Percentiles rank a stretch among this genome's conserved stretches.
Conservation (phyloP, 2,329 filamentous ascomycete genomes). For the Ceratocystis huliohia region DNA sequence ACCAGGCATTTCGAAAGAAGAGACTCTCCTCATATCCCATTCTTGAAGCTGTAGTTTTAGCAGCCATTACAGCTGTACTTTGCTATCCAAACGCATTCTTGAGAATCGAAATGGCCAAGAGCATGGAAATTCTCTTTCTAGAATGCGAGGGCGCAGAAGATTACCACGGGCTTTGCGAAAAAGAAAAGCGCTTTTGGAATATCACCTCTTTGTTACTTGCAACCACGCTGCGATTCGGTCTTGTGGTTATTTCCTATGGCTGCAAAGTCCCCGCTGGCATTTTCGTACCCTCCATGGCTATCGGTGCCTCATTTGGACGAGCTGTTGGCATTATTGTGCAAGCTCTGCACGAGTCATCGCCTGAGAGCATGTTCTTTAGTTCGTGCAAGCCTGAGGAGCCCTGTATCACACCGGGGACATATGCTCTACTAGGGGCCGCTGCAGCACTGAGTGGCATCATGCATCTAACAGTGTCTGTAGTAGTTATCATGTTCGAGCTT, state of each 20-base stretch:
- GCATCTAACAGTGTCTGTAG: slow-evolving; percentile 93
- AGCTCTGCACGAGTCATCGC: slow-evolving; percentile 72
- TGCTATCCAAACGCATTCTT: slow-evolving; percentile 95
- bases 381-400: slow-evolving; percentile 82
- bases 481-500: slow-evolving; percentile 98
- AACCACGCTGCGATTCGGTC: slow-evolving; percentile 63
- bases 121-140: slow-evolving; percentile 93
- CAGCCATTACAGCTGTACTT: slow-evolving; percentile 73
- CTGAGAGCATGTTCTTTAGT: slow-evolving; percentile 70
- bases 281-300: slow-evolving; percentile 95
- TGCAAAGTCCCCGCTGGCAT: slow-evolving; percentile 97
- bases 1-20: slow-evolving; percentile 85
- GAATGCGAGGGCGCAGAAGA: slow-evolving; percentile 85
- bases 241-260: slow-evolving; percentile 93
- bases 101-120: slow-evolving; percentile 96
- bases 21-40: slow-evolving; percentile 76
- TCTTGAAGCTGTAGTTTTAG: slow-evolving; percentile 72
- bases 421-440: slow-evolving; percentile 85
- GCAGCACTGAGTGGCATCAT: slow-evolving; percentile 91
- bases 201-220: slow-evolving; percentile 66
- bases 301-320: slow-evolving; percentile 86
- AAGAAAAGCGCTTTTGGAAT: slow-evolving; percentile 61
- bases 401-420: slow-evolving; percentile 94
- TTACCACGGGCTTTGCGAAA: slow-evolving; percentile 79
- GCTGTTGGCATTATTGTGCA: slow-evolving; percentile 93